Evolutionary conservation across 371 early-diverging fungal genomes (phyloP), one percentile per base, ranked within the genome.

Genomic region (Mucor sp.): DNA sequence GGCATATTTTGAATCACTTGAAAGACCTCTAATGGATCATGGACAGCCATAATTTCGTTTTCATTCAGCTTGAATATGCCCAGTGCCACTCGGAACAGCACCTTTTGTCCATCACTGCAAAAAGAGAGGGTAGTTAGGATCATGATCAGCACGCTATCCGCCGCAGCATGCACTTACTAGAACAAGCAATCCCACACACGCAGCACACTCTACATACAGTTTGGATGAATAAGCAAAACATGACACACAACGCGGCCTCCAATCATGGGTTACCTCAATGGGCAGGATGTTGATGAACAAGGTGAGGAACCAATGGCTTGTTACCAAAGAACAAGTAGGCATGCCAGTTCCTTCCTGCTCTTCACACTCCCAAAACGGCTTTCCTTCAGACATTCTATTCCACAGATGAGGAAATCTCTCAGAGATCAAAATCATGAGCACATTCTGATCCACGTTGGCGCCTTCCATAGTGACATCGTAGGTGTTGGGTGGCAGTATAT

Each of bases 121-220:
- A 63, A 63, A 1, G 6, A 23, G 3, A 21, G 15, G 27, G 8
- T 0, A 8, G 3, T 53, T 53, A 53, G 14, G 19, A 2, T 5
- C 15, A 43, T 60, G 41, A 14, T 41, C 25, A 27, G 1, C n/a
- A 35, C 37, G 37, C 14, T 12, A 25, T 27, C 27, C 7, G 11
- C 15, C 15, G 41, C 27, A 15, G 9, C 21, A 48, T n/a, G 3
- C 1, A 58, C 67, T 77, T 85, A 87, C 87, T 91, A 93, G 69
- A 91, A 90, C 57, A 94, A 87, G 65, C 89, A 88, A 85, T 94
- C 95, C 94, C 95, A 94, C 7, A 93, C 89, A 28, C 94, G 86
- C 6, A 93, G 78, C 8, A 91, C 89, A 30, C 91, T 88, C 85
- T 88, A 75, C 2, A 56, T 35, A 35, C 8, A 30, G 21, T 43